Base-by-base conservation (phyloP, 176 grass and related monocot species). In the Elymus sibiricus region DNA sequence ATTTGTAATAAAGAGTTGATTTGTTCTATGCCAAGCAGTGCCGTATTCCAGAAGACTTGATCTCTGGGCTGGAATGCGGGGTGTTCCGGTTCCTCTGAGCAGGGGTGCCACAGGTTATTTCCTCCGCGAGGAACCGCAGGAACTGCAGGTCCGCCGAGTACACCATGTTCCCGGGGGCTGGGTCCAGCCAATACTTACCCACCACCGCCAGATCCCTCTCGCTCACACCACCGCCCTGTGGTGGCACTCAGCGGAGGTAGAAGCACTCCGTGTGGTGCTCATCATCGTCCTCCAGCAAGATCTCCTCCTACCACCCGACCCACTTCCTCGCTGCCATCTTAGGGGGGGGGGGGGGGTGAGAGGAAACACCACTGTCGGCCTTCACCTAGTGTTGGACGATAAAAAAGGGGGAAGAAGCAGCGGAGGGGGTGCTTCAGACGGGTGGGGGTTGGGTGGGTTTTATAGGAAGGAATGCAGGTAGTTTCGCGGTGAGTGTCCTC, bases 141-240 rank as follows among this genome's bases (percentile, higher is more conserved):
- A 94, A 94, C 27, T 74, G 71, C 16, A 38, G 14, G 11, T 85
- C 72, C 11, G 78, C 88, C 28, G 73, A 47, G 84, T 94, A 94
- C 58, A 58, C 51, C 87, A 94, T 94, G 81, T 86, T 90, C n/a
- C 90, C 83, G 42, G 83, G 43, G 43, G 43, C 43, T 46, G 43
- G 43, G 43, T 46, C 81, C 43, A 32, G 60, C 64, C 74, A 85
- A 81, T 86, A 70, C 72, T 81, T 72, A 10, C 92, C 92, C 12
- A 94, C 90, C 77, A 94, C 92, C 16, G 87, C 92, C 68, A 92
- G 78, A 87, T 92, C 90, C 89, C 77, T 51, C 58, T 53, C 37
- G 2, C 26, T 25, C 5, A 11, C 59, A 5, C 9, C 38, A 2
- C 58, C 14, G 24, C 24, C 59, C 37, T 15, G 78, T 15, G 25